Base-by-base conservation (phyloP, 169 alveolate genomes). In the Eimeria necatrix region DNA sequence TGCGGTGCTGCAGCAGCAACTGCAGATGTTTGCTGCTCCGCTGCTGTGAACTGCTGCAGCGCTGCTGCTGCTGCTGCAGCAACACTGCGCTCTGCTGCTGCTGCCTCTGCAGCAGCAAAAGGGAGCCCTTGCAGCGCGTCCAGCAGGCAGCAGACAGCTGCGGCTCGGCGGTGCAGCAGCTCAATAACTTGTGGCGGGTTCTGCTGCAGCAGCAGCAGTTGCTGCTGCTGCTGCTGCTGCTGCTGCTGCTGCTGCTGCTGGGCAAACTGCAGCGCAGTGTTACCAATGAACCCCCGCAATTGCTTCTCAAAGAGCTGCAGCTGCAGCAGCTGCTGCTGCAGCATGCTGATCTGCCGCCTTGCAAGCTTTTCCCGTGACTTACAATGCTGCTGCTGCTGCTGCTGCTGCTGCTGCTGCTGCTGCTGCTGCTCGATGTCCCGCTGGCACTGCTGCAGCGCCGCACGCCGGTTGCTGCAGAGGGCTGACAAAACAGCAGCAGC, bases 311-410 rank as follows among this genome's bases (percentile, higher is more conserved):
- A n/a, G 22, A 26, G 52, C 4, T 4, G 81, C 81, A 71, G 81
- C 81, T n/a, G 81, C n/a, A 24, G 81, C 81, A 24, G 41, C 64
- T 56, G 64, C 64, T 56, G 64, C 64, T 56, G 64, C 64, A 56
- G 64, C 64, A 56, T 9, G 64, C 20, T n/a, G n/a, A n/a, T 14
- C 20, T 14, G 8, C 20, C 64, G 8, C 20, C 14, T 56, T 56
- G 64, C 14, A 56, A 56, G 64, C 14, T 56, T 14, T 56, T 14
- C 20, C 14, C 14, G 20, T 56, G 8, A 14, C 64, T 56, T 8
- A 8, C 64, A 56, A 8, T 9, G 14, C 64, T 56, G 64, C 64
- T 14, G 41, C 76, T 64, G 18, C 20, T 64, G 73, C 16, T 18
- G 4, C 73, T 4, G 4, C 73, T 18, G n/a, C 41, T 8, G 86